A percentile compares a stretch with the other conserved stretches of the same genome.
Evolutionary conservation across 495 filamentous ascomycete species (phyloP).

Genomic region (Aspergillus mulundensis): DNA sequence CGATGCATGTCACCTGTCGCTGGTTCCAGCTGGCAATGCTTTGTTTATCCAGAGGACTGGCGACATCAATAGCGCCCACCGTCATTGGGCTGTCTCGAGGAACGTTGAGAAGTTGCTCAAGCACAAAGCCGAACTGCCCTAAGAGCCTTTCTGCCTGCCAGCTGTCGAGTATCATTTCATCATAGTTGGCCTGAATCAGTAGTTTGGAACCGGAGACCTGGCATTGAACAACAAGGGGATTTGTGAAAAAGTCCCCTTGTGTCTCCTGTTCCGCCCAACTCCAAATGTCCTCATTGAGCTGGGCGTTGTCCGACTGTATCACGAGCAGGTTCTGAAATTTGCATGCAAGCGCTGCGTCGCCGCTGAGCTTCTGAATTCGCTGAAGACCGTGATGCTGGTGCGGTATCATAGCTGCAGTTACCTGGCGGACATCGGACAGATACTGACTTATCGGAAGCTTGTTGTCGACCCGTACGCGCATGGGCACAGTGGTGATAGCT

Average conservation of each 20-base stretch:
- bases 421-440: slow-evolving; percentile 39
- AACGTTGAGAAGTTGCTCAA: slow-evolving; percentile 30
- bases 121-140: slow-evolving; percentile 32
- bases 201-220: slow-evolving; percentile 29
- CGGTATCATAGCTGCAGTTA: slow-evolving; percentile 46
- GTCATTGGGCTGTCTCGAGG: slow-evolving; percentile 25
- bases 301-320: slow-evolving; percentile 42
- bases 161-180: slow-evolving; percentile 34
- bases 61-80: slow-evolving; percentile 30
- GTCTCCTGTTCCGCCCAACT: slow-evolving; percentile 43
- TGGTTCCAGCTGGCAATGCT: slow-evolving; percentile 34
- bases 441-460: slow-evolving; percentile 33
- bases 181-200: slow-evolving; percentile 31
- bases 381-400: slow-evolving; percentile 46
- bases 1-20: slow-evolving; percentile 23
- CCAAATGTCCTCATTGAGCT: slow-evolving; percentile 33
- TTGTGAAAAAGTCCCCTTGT: slow-evolving; percentile 45
- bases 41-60: slow-evolving; percentile 31
- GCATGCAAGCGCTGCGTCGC: slow-evolving; percentile 46
- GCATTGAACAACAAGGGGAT: slow-evolving; percentile 48
- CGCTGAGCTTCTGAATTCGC: slow-evolving; percentile 35
- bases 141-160: slow-evolving; percentile 34
- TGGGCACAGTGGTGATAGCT: slow-evolving; percentile 50
- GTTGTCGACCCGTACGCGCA: slow-evolving; percentile 40
- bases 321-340: slow-evolving; percentile 61